phyloP scores from a whole-genome alignment of 192 early-diverging fungal species.

The Pecoramyces ruminantium region DNA sequence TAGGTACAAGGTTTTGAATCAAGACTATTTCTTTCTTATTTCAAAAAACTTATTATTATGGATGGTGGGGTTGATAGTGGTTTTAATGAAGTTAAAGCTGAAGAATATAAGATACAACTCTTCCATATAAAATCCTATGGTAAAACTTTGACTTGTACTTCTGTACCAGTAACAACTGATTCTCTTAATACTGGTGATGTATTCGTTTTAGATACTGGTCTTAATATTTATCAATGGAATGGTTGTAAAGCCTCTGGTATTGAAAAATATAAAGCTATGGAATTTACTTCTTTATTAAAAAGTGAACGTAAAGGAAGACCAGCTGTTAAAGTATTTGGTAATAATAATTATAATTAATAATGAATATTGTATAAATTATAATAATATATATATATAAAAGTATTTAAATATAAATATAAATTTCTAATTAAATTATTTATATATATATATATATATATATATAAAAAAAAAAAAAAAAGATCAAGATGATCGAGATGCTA shows the following conservation, averaged over 20 bases:
- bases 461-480: constrained; percentile 10
- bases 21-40: constrained; percentile 44
- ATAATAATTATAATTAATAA: too few species aligned
- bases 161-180: constrained; percentile 19
- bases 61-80: constrained; percentile 54
- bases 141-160: background rate
- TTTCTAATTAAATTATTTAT: too few species aligned
- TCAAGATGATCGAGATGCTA: constrained; percentile 31
- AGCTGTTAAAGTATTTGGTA: constrained; percentile 45
- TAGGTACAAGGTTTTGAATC: constrained; percentile 51
- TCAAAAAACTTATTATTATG: constrained; percentile 29
- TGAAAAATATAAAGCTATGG: constrained; percentile 53
- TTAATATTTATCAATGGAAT: constrained; percentile 51
- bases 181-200: constrained; percentile 55
- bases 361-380: too few species aligned
- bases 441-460: too few species aligned
- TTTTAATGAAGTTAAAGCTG: constrained; percentile 41
- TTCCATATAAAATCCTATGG: background rate
- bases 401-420: too few species aligned
- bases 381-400: too few species aligned
- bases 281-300: constrained; percentile 34
- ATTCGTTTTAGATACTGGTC: constrained; percentile 59
- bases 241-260: constrained; percentile 35
- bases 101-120: background rate
- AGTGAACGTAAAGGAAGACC: constrained; percentile 39